Evolutionary conservation across 2,329 filamentous ascomycete genomes (phyloP).

Genomic region (Periconia sp.): DNA sequence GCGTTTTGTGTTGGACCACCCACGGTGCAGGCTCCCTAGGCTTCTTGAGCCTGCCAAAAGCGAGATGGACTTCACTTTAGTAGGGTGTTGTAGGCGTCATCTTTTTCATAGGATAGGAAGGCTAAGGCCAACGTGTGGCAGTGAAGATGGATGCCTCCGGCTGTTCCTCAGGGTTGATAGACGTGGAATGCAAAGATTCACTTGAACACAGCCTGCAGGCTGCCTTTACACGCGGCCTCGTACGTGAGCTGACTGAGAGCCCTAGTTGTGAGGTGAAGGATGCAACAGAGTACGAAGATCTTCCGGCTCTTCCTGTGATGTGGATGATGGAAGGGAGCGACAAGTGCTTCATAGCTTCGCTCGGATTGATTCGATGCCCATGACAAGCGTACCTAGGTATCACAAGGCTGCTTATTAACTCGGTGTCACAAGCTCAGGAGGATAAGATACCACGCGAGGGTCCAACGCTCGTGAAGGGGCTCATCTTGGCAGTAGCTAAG

Average conservation of each 20-base stretch:
- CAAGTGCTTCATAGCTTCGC: too few species aligned
- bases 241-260: neutral
- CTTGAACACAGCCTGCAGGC: constrained; percentile 9
- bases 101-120: neutral
- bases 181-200: constrained; percentile 35
- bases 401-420: too few species aligned
- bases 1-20: constrained; percentile 22
- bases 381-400: too few species aligned
- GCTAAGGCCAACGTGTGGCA: neutral
- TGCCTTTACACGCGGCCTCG: too few species aligned
- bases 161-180: constrained; percentile 26
- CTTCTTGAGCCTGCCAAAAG: constrained; percentile 24
- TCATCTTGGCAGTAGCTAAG: constrained; percentile 2
- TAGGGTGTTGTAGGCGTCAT: constrained; percentile 21
- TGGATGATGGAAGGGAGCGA: too few species aligned
- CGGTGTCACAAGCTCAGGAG: too few species aligned
- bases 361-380: too few species aligned
- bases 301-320: too few species aligned
- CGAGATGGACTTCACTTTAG: constrained; percentile 27
- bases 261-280: too few species aligned
- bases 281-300: too few species aligned
- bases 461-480: neutral
- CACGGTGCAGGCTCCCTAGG: constrained; percentile 17
- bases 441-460: too few species aligned
- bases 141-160: constrained; percentile 1